Percentiles rank a stretch among this genome's conserved stretches.
Conservation (phyloP, 805 yeast species). For the Ogataea trehalophila region DNA sequence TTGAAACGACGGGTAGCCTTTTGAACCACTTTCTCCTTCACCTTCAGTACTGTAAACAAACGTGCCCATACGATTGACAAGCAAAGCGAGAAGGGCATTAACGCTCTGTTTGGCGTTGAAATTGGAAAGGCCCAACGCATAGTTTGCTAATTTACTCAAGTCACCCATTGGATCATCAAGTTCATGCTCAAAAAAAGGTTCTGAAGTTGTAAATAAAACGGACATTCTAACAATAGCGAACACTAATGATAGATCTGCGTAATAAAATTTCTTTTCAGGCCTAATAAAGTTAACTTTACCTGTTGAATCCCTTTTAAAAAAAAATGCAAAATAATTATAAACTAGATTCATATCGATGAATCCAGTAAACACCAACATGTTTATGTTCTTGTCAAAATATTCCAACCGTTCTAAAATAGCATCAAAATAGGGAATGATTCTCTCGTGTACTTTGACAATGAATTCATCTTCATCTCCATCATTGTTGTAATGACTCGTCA, state of each 20-base stretch:
- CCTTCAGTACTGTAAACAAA: slow-evolving; percentile 7
- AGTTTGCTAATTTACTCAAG: slow-evolving; percentile 3
- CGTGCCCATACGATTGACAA: slow-evolving; percentile 5
- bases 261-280: slow-evolving; percentile 8
- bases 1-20: slow-evolving; percentile 8
- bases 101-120: slow-evolving; percentile 14
- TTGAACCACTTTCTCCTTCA: slow-evolving; percentile 17
- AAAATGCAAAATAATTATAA: slow-evolving; percentile 5
- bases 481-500: background rate
- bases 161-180: slow-evolving; percentile 1
- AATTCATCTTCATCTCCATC: slow-evolving; percentile 2
- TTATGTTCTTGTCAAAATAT: slow-evolving; percentile 15
- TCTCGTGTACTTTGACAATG: slow-evolving; percentile 5
- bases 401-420: slow-evolving; percentile 21
- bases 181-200: slow-evolving; percentile 2
- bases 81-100: slow-evolving; percentile 11
- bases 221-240: slow-evolving; percentile 11
- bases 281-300: slow-evolving; percentile 3
- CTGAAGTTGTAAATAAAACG: slow-evolving; percentile 2
- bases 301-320: slow-evolving; percentile 5
- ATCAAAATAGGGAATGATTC: slow-evolving; percentile 9
- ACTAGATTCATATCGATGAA: slow-evolving; percentile 11
- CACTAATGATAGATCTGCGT: slow-evolving; percentile 15
- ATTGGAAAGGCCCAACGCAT: slow-evolving; percentile 8
- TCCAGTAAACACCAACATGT: slow-evolving; percentile 5